Evolutionary conservation across 2,329 filamentous ascomycete genomes (phyloP), one percentile per base, ranked within the genome.

Genomic region (Penicillium corylophilum): DNA sequence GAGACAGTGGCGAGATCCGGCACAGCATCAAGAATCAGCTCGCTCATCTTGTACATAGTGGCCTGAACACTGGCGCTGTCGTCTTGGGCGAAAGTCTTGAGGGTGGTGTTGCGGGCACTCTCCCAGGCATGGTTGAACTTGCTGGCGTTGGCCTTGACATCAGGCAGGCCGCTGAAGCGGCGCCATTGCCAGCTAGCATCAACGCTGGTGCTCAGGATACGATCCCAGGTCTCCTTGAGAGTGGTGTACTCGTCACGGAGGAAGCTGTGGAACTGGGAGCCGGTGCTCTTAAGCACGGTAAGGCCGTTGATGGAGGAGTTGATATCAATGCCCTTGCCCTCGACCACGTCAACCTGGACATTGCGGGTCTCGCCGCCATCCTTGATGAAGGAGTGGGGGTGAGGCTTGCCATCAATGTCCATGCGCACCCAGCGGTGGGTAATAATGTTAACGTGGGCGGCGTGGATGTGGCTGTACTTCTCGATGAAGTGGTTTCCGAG

Each of bases 41-140:
- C 88, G 64, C 83, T 86, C 93, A 99, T 99, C 79, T 96, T 95
- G 79, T 96, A 99, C 94, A 99, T 97, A 55, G 93, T 97, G 64
- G 86, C 87, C 77, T 99, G 94, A 22, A 99, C 94, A 64, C 90
- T 95, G 42, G 94, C 89, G 65, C 90, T 95, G 68, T 91, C 81
- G 67, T 99, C 92, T 67, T 87, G 83, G 38, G 94, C 93, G 67
- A 99, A 99, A 0, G 86, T 89, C 76, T 89, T 88, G 71, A 96
- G 80, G n/a, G 92, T 96, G 70, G 95, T 94, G 47, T 80, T 78
- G 55, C 90, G 82, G n/a, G 90, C 90, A 48, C 81, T 80, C 59
- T 85, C 79, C 82, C 87, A 96, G 18, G 92, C 89, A 56, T 79
- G 75, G 70, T 96, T 86, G 70, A 97, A 99, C 62, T 82, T 81